Conservation (phyloP, 441 rosid genomes). For the Arabidopsis hybrid region DNA sequence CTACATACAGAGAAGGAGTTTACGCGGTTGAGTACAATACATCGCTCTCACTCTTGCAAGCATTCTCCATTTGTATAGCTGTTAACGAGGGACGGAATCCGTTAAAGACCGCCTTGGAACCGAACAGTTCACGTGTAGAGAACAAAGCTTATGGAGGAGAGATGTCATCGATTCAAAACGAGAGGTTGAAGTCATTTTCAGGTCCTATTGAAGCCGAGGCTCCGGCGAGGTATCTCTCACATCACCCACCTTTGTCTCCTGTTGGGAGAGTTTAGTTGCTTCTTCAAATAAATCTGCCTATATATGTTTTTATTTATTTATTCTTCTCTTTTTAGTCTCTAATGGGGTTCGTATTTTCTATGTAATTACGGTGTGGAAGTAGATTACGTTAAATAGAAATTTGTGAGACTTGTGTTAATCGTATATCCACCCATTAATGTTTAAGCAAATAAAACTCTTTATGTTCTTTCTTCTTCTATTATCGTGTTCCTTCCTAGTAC, state of each 20-base stretch:
- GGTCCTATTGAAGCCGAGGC: constrained; percentile 52
- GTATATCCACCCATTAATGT: constrained; percentile 24
- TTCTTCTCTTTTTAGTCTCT: neutral
- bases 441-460: constrained; percentile 26
- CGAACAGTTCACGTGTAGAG: constrained; percentile 43
- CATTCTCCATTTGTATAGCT: constrained; percentile 85
- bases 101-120: constrained; percentile 45
- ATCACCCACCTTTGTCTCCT: constrained; percentile 76
- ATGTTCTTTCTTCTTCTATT: neutral
- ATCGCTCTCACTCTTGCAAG: constrained; percentile 74
- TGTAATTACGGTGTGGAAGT: constrained; percentile 43
- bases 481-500: too few relatives aligned
- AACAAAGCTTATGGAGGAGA: constrained; percentile 49
- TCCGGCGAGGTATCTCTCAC: constrained; percentile 61
- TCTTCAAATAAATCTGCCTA: constrained; percentile 33
- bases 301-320: constrained; percentile 7
- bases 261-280: constrained; percentile 68
- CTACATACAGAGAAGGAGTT: constrained; percentile 76
- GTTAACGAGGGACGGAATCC: constrained; percentile 63
- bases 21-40: constrained; percentile 83
- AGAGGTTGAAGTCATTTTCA: constrained; percentile 43
- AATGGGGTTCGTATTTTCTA: constrained; percentile 34
- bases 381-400: constrained; percentile 41
- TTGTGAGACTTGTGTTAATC: constrained; percentile 38
- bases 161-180: constrained; percentile 44